Evolutionary conservation across 2,329 filamentous ascomycete species (phyloP).

Genomic region (Xylaria sp.): DNA sequence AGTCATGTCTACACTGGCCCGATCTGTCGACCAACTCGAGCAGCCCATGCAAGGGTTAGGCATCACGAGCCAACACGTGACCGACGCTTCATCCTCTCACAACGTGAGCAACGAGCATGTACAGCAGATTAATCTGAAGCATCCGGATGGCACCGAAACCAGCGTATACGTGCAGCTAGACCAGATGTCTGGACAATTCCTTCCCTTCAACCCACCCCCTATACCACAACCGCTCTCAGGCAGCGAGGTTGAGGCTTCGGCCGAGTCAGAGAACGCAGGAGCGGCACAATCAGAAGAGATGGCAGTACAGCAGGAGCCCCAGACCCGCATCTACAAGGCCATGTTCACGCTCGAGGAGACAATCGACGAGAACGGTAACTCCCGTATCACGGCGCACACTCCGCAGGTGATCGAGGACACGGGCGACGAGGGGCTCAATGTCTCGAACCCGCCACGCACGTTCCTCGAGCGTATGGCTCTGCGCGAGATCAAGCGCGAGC

Average conservation of each 20-base stretch:
- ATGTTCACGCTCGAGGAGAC: conserved; percentile 76
- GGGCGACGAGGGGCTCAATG: not conserved
- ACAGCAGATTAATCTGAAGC: conserved; percentile 64
- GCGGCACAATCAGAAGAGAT: conserved; percentile 30
- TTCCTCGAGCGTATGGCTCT: conserved; percentile 78
- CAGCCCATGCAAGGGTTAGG: conserved; percentile 66
- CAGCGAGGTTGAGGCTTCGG: conserved; percentile 50
- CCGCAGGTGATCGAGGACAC: conserved; percentile 65
- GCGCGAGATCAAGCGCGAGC: conserved; percentile 70
- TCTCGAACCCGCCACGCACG: conserved; percentile 53
- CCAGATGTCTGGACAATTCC: conserved; percentile 74
- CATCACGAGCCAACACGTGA: conserved; percentile 55
- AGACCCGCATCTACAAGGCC: conserved; percentile 70
- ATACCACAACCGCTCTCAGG: conserved; percentile 69
- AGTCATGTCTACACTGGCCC: conserved; percentile 74
- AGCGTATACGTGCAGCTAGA: conserved; percentile 75
- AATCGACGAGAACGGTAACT: conserved; percentile 67
- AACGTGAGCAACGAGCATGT: conserved; percentile 59
- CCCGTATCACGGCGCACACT: conserved; percentile 70
- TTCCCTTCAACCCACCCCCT: conserved; percentile 88
- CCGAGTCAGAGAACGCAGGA: conserved; percentile 48
- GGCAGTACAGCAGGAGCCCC: conserved; percentile 50
- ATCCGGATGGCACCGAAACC: conserved; percentile 66
- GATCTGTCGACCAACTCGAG: conserved; percentile 69
- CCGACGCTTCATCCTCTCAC: conserved; percentile 43